Evolutionary conservation across 1,284 basidiomycete genomes (phyloP).

Genomic region (Austroboletus rostrupii): DNA sequence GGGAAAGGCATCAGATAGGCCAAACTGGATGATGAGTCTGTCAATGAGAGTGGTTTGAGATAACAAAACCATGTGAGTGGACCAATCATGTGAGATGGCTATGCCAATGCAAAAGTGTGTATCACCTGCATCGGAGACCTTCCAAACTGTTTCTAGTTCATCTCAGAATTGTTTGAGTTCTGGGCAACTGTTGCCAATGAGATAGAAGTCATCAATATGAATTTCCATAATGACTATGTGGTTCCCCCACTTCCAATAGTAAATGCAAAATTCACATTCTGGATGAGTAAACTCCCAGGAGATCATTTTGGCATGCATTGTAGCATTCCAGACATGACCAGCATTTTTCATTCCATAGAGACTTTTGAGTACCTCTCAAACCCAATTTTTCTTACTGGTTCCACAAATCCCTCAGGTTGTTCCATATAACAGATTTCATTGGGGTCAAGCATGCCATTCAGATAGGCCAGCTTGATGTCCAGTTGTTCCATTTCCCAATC

Average conservation of each 20-base stretch:
- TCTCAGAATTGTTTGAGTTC: too few species aligned
- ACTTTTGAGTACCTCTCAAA: neutral
- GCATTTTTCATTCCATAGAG: neutral
- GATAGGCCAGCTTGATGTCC: neutral
- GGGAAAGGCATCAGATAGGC: too few species aligned
- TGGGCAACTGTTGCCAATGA: too few species aligned
- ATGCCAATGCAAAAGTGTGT: too few species aligned
- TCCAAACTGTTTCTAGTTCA: too few species aligned
- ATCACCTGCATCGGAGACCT: too few species aligned
- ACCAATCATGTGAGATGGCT: too few species aligned
- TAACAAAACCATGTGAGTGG: too few species aligned
- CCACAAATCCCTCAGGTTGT: neutral
- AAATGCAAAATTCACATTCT: neutral
- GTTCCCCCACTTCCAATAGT: neutral
- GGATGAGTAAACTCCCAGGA: neutral
- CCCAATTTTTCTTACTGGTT: neutral
- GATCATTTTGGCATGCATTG: neutral
- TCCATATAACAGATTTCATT: neutral
- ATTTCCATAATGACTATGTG: neutral
- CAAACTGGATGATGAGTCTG: too few species aligned
- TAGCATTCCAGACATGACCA: neutral
- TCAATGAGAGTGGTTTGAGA: too few species aligned
- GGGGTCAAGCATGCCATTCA: neutral
- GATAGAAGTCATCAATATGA: neutral
- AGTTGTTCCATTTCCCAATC: too few species aligned